These are phyloP conservation scores for Ophiostoma perfectum DNA, from an alignment of 2,329 filamentous ascomycete genomes.

Conservation along the genomic window DNA sequence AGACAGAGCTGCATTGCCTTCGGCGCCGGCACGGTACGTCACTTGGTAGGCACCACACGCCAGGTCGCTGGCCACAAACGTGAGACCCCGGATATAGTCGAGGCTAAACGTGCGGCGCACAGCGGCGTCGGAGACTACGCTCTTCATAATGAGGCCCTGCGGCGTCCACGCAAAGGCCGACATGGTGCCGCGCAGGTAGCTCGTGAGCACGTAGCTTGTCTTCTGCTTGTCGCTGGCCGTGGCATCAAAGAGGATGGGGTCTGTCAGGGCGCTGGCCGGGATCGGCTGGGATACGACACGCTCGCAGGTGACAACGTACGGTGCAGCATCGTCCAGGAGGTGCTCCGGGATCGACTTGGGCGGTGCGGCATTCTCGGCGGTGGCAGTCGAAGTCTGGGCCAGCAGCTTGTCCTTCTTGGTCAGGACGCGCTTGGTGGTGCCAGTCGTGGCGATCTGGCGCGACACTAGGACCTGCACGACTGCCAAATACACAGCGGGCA, in stretches of 20 bases:
- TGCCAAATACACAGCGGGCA: constrained; percentile 19
- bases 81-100: constrained; percentile 27
- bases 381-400: neutral
- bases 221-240: neutral
- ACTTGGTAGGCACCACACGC: constrained; percentile 34
- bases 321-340: constrained; percentile 13
- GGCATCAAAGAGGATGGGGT: neutral
- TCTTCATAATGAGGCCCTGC: constrained; percentile 32
- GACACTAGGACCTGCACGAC: constrained; percentile 19
- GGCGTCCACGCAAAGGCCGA: constrained; percentile 34
- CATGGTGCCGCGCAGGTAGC: constrained; percentile 32
- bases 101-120: constrained; percentile 29
- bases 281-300: constrained; percentile 22
- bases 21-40: constrained; percentile 26
- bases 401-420: neutral
- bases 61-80: constrained; percentile 30
- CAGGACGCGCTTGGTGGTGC: neutral
- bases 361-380: neutral
- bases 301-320: constrained; percentile 23
- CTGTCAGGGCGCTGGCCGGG: constrained; percentile 11
- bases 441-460: constrained; percentile 10
- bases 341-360: constrained; percentile 22
- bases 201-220: constrained; percentile 28
- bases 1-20: constrained; percentile 16
- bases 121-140: constrained; percentile 27